These are phyloP conservation scores for Apophysomyces variabilis DNA, from an alignment of 371 early-diverging fungal genomes.

Conservation along the genomic window DNA sequence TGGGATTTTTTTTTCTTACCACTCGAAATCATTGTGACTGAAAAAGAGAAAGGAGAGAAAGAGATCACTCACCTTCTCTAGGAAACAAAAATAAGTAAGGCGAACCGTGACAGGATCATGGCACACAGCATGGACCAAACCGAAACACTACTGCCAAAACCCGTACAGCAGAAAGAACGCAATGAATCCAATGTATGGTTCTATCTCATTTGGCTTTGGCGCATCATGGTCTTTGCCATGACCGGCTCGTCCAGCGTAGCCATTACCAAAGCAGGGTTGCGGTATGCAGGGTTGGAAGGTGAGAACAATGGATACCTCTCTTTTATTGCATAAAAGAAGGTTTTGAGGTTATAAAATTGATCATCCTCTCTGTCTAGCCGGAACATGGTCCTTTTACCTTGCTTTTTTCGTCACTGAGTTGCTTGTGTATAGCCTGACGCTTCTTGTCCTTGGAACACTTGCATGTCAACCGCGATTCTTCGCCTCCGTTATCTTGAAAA, in stretches of 20 bases:
- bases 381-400: conserved; percentile 33
- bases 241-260: conserved; percentile 49
- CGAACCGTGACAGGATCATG: background rate
- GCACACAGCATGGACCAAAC: background rate
- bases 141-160: conserved; percentile 12
- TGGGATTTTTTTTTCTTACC: conserved; percentile 7
- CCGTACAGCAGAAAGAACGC: background rate
- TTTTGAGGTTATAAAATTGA: background rate
- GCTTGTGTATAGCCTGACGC: conserved; percentile 41
- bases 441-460: conserved; percentile 40
- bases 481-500: conserved; percentile 30
- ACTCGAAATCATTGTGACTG: background rate
- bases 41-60: background rate
- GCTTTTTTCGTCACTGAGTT: conserved; percentile 43
- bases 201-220: conserved; percentile 34
- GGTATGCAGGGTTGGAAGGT: conserved; percentile 16
- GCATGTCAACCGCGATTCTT: conserved; percentile 49
- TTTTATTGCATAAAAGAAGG: background rate
- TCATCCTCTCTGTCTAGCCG: conserved; percentile 15
- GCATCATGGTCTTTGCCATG: conserved; percentile 42
- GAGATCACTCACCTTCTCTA: background rate
- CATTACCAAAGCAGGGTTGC: conserved; percentile 30
- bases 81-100: too few relatives aligned
- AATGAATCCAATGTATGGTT: background rate
- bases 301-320: conserved; percentile 17